Base-by-base conservation (phyloP, 768 basidiomycete genomes). In the Cyathus striatus region DNA sequence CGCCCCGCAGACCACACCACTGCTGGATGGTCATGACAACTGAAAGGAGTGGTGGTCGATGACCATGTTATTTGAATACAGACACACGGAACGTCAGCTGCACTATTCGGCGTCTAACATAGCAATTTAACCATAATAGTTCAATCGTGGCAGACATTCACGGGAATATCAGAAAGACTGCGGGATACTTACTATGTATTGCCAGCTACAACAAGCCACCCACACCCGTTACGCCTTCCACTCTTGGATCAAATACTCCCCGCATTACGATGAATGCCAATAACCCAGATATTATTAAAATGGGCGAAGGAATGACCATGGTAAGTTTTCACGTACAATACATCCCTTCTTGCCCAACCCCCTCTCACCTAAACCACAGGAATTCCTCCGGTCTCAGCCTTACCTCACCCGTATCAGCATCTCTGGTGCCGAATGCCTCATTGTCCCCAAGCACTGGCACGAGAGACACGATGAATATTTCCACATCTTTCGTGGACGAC, bases 401-500 rank as follows among this genome's bases (percentile, higher is more conserved):
- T 63, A 58, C 45, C 36, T 63, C 21, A 40, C 52, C 17, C 55
- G 56, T 27, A 50, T 52, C 2, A 51, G 50, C 13, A 41, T 59
- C 21, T 38, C 51, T 3, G 58, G 62, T 27, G 50, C 50, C 3
- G 58, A 59, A 14, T 40, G 46, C 1, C 49, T 68, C 18, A 44
- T 49, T 9, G 64, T 63, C 0, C 59, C 62, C 1, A 56, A 51
- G 0, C 64, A 66, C 33, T 65, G 64, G 63, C 64, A 68, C 27
- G 60, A 63, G 23, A 53, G 42, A 3, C 59, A 66, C 41, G 60
- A 64, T 34, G 64, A 68, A 44, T 47, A 57, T 2, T 56, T 65
- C 44, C 53, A 48, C 12, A 51, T 68, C 12, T 24, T 58, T 4
- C 49, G 60, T 45, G 64, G 61, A 23, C 51, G 55, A 26, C 39